Base-by-base conservation (phyloP, 2,329 filamentous ascomycete species). In the Plectosphaerella cucumerina region DNA sequence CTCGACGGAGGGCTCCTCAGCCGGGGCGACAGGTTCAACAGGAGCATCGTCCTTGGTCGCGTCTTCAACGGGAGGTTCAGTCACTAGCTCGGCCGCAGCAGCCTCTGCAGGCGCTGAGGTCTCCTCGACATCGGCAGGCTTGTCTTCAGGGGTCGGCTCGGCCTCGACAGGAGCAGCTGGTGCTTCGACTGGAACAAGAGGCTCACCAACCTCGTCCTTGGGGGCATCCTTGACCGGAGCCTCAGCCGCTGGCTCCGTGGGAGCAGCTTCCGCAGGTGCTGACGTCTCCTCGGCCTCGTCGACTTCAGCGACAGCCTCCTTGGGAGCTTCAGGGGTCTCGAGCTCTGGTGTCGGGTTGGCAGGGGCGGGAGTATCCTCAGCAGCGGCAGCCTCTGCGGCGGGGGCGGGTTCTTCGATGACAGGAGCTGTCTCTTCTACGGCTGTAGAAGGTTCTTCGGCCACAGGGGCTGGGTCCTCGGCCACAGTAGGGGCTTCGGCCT, bases 41-140 rank as follows among this genome's bases (percentile, higher is more conserved):
- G 26, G 26, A 31, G 26, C 26, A 5, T 54, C 47, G 4, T 49
- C 50, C 20, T 51, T 48, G 8, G 42, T 15, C 35, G 4, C 35
- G 17, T n/a, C 35, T n/a, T 50, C 50, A 11, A 6, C 26, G 4
- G 31, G 5, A 3, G 31, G 3, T 20, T 47, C 45, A 17, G 17
- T 10, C 10, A 11, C 20, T 14, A 31, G 18, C 31, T 47, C 45
- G 11, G 35, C 5, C 18, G 42, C 45, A 21, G 44, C 17, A 15
- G 50, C 52, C 43, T 53, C 53, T 14, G 37, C 26, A 4, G 47
- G 20, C n/a, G 52, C 31, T 3, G 37, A 37, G 4, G 35, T 42
- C n/a, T 39, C 43, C 23, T 44, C 33, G 5, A 39, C 15, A 4
- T 49, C 31, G 26, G 18, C 15, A 6, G 37, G 17, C 11, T 49